Percentiles rank a stretch among this genome's conserved stretches.
Evolutionary conservation across 441 rosid genomes (phyloP).

Genomic region (Arabidopsis hybrid): DNA sequence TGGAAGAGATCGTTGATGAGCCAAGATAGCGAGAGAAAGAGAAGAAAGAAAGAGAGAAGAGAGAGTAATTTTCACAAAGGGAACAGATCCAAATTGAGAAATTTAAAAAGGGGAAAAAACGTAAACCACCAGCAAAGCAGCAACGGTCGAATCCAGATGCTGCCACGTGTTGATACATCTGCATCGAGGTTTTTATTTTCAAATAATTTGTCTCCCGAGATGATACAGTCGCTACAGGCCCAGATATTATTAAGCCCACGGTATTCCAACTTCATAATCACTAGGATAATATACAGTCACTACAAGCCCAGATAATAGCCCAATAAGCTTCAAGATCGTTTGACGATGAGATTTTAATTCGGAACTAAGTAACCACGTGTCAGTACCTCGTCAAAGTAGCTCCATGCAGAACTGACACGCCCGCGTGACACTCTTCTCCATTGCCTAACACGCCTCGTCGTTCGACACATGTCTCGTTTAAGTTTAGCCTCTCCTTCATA

Average conservation of each 20-base stretch:
- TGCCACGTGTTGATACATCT: conserved; percentile 2
- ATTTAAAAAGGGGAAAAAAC: neutral
- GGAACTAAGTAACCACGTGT: neutral
- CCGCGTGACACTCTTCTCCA: conserved; percentile 19
- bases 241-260: too few relatives aligned
- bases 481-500: neutral
- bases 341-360: neutral
- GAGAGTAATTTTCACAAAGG: neutral
- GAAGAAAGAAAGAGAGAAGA: neutral
- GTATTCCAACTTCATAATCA: neutral
- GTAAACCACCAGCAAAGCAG: neutral
- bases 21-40: conserved; percentile 17
- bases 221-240: too few relatives aligned
- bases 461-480: conserved; percentile 20
- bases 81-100: neutral
- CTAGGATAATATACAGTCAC: neutral
- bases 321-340: neutral
- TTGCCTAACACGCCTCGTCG: neutral
- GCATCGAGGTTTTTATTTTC: too few relatives aligned
- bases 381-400: neutral
- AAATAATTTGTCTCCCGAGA: too few relatives aligned
- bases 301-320: neutral
- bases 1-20: conserved; percentile 24
- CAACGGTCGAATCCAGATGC: conserved; percentile 33
- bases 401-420: conserved; percentile 43